Conservation (phyloP, 176 grass and related monocot species). For the Oryza rufipogon region DNA sequence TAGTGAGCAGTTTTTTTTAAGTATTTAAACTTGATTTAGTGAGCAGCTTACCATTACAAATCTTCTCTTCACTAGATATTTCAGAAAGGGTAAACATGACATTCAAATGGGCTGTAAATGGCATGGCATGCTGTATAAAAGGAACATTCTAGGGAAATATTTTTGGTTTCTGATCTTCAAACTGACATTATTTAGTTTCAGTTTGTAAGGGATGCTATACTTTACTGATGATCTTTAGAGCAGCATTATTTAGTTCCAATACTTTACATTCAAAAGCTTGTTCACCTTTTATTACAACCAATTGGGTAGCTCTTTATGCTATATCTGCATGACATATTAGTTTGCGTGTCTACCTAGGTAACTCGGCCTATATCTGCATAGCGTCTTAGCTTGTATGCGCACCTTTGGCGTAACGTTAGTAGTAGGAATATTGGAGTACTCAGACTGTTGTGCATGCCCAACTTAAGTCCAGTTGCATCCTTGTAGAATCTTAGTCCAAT, state of each 20-base stretch:
- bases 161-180: conserved; percentile 3
- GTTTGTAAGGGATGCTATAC: background rate
- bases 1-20: background rate
- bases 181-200: background rate
- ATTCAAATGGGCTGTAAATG: background rate
- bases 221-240: conserved; percentile 16
- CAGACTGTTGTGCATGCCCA: background rate
- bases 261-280: background rate
- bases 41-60: background rate
- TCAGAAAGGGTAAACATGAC: background rate
- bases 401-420: background rate
- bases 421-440: background rate
- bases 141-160: background rate
- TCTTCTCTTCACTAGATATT: background rate
- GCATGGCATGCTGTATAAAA: background rate
- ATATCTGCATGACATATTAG: background rate
- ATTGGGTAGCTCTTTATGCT: background rate
- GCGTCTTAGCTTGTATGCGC: background rate
- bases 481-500: background rate
- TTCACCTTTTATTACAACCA: background rate
- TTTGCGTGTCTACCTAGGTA: background rate
- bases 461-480: conserved; percentile 14
- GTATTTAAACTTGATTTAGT: background rate
- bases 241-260: background rate
- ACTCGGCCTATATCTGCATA: background rate